These are phyloP conservation scores for Plectranthus barbatus DNA, from an alignment of 257 asterid genomes.

Conservation along the genomic window DNA sequence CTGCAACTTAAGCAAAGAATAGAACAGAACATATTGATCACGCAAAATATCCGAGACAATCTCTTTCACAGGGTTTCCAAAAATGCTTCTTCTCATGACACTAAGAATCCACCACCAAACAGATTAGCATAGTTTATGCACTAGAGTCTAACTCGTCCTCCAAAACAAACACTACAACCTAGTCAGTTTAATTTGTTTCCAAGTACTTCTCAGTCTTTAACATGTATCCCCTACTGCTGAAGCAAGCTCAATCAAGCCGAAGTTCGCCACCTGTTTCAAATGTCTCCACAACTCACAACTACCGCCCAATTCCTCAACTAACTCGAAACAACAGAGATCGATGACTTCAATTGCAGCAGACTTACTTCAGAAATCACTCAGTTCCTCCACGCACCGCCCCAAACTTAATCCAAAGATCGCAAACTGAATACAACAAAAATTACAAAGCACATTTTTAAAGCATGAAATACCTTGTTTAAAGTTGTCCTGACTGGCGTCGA, in stretches of 20 bases:
- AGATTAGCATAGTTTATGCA: not conserved
- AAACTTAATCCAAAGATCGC: not conserved
- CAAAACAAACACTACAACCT: not conserved
- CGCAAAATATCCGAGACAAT: not conserved
- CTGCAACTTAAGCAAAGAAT: slow-evolving; percentile 6
- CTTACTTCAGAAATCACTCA: not conserved
- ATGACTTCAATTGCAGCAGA: not conserved
- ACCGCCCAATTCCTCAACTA: not conserved
- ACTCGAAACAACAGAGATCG: not conserved
- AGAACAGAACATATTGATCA: not conserved
- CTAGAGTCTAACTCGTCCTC: not conserved
- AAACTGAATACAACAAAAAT: not conserved
- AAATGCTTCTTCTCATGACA: not conserved
- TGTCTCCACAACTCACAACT: not conserved
- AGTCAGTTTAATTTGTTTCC: not conserved
- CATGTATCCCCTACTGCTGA: not conserved
- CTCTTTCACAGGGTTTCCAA: not conserved
- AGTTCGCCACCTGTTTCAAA: not conserved
- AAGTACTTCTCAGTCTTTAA: not conserved
- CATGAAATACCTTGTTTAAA: slow-evolving; percentile 47
- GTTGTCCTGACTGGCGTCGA: slow-evolving; percentile 58
- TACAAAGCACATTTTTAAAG: not conserved
- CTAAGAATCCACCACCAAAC: not conserved
- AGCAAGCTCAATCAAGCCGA: slow-evolving; percentile 5
- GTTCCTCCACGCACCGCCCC: not conserved